Base-by-base conservation (phyloP, 352 stramenopile species). In the Globisporangium carolinianum region DNA sequence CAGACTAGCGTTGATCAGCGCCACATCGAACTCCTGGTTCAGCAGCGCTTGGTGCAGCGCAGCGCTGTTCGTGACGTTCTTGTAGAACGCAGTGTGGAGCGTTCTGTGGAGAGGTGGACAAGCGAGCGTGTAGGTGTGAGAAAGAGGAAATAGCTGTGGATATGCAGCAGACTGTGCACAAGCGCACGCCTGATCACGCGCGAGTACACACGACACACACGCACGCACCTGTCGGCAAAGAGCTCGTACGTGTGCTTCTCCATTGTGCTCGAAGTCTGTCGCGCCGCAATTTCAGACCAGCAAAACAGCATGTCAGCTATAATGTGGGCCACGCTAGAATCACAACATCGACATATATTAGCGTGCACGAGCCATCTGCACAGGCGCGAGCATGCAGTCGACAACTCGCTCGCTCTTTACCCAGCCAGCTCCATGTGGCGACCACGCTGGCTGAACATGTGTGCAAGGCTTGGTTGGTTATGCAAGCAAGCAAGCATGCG, bases 21-120 rank as follows among this genome's bases (percentile, higher is more conserved):
- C 79, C 18, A 79, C 76, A 51, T 94, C 75, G 51, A 90, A 66
- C 43, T 86, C 70, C 57, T 89, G 80, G 60, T 79, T 69, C 35
- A 82, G 57, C n/a, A 91, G 64, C 17, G 65, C 56, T 61, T 87
- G 67, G 48, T 70, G 80, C 58, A 94, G 71, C 43, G 61, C 63
- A 1, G 67, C 56, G 54, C 69, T 78, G 65, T 94, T 94, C 58
- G 83, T 77, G 45, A 94, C 84, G 53, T 87, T 62, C 55, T 69
- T 79, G 58, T 83, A 94, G 61, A 82, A 88, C 5, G 68, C 82
- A 24, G 83, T 66, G 56, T 94, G 82, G 6, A 94, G 75, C 58
- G 76, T 88, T 46, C 84, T 91, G 57, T 5, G 14, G 5, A 39
- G 11, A 45, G 9, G 43, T 11, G 36, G 6, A 1, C 41, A 3